phyloP scores from a whole-genome alignment of 495 filamentous ascomycete genomes.

The Penicillium daleae region DNA sequence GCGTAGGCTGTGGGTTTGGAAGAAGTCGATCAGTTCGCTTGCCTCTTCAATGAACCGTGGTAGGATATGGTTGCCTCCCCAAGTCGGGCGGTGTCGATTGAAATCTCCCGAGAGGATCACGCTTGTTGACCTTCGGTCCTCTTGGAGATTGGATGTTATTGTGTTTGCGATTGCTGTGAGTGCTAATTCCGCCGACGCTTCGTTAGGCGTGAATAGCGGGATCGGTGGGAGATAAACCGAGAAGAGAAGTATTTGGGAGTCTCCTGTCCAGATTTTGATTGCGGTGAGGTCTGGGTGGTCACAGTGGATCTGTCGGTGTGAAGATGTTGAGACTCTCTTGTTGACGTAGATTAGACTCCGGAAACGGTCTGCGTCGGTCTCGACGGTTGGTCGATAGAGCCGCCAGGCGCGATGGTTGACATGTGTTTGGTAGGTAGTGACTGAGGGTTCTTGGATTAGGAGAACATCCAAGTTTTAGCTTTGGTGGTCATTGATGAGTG shows the following conservation, averaged over 20 bases:
- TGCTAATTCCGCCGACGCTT: neutral
- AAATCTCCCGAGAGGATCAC: constrained; percentile 29
- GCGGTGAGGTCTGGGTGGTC: constrained; percentile 31
- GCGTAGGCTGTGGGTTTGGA: constrained; percentile 19
- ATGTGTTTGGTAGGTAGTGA: neutral
- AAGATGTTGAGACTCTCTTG: neutral
- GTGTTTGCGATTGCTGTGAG: neutral
- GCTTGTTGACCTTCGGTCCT: neutral
- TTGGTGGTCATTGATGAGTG: constrained; percentile 36
- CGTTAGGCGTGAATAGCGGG: neutral
- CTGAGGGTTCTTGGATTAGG: constrained; percentile 33
- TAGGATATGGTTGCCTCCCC: constrained; percentile 21
- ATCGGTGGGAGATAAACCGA: neutral
- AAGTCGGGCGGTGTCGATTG: constrained; percentile 30
- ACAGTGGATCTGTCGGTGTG: neutral
- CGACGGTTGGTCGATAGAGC: neutral
- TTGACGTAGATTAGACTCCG: neutral
- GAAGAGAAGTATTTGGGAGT: neutral
- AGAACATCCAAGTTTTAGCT: constrained; percentile 32
- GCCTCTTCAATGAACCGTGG: constrained; percentile 24
- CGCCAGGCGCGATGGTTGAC: neutral
- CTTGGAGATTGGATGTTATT: neutral
- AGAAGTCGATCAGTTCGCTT: constrained; percentile 27
- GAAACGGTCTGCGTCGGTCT: neutral
- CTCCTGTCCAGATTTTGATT: constrained; percentile 2